Base-by-base conservation (phyloP, 768 basidiomycete genomes). In the Tephrocybe sp. region DNA sequence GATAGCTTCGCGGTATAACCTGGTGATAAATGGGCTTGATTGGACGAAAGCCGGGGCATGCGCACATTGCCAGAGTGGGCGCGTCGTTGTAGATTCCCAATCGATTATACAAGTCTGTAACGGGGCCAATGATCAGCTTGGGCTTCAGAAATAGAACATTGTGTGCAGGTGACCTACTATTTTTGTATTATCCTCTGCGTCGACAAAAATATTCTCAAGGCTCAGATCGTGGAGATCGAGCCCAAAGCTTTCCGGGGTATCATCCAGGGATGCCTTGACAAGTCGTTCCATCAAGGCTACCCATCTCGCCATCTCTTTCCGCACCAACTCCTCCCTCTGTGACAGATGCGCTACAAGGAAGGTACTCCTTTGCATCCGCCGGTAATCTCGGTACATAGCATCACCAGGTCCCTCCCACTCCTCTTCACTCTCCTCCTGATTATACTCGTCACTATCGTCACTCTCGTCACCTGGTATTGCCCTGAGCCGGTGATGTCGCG, bases 21-120 rank as follows among this genome's bases (percentile, higher is more conserved):
- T 81, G 1, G 80, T 77, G 2, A 85, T 82, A 72, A 90, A 90
- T 0, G 85, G 81, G 53, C 84, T 87, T n/a, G 82, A 81, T 58
- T 88, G 86, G 18, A 90, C 77, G 65, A 90, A 90, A 0, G 87
- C 79, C 0, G 90, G 90, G 2, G 91, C 74, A 62, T 93, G 90
- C 0, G 91, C 88, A 52, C 83, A 85, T 17, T 87, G 85, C 90
- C 90, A 93, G 17, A 93, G 76, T 3, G 90, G 91, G 12, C 91
- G 78, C 8, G 85, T 90, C 10, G 88, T 90, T n/a, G 90, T 92
- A 14, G 90, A 89, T 64, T 93, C 90, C 90, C 89, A 92, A 59
- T 93, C 91, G 36, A 93, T 93, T 51, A 93, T 80, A 60, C 88
- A 89, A 1, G 89, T 88, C 91, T 93, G 56, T 37, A 11, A 50